These are phyloP conservation scores for Plasmodiophora brassicae DNA, from an alignment of 208 protist genomes.

Conservation along the genomic window DNA sequence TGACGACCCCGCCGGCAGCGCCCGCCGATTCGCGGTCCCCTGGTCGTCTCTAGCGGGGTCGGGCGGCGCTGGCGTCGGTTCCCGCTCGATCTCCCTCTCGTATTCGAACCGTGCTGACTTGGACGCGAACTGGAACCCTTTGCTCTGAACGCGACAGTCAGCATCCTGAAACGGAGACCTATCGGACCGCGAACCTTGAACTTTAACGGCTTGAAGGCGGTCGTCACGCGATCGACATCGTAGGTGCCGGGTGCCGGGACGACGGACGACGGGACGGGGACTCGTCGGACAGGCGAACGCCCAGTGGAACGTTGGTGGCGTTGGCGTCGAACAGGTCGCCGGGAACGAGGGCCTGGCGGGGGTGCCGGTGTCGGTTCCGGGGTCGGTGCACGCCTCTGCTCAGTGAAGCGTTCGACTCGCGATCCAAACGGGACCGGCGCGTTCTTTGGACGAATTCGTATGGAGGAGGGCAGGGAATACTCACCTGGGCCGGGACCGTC, in stretches of 20 bases:
- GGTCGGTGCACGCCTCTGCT: background rate
- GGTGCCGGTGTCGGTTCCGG: background rate
- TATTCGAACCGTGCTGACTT: background rate
- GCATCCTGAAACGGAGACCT: too few relatives aligned
- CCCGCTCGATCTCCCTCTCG: background rate
- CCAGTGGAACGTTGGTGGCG: background rate
- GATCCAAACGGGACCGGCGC: background rate
- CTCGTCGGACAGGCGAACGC: background rate
- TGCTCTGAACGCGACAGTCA: background rate
- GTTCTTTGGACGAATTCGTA: background rate
- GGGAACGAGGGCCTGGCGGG: background rate
- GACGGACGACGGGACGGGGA: too few relatives aligned
- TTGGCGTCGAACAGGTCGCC: background rate
- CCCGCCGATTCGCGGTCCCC: too few relatives aligned
- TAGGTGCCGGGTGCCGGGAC: background rate
- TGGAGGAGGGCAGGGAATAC: background rate
- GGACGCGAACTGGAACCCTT: background rate
- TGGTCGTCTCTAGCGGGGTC: background rate
- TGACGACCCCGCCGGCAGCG: background rate
- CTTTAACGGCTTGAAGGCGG: background rate
- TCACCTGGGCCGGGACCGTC: background rate
- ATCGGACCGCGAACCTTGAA: slow-evolving; percentile 21
- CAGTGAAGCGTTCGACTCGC: background rate
- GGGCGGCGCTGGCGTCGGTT: background rate
- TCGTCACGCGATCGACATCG: background rate